phyloP scores from a whole-genome alignment of 2,329 filamentous ascomycete species.

The Cladosporium oxysporum region DNA sequence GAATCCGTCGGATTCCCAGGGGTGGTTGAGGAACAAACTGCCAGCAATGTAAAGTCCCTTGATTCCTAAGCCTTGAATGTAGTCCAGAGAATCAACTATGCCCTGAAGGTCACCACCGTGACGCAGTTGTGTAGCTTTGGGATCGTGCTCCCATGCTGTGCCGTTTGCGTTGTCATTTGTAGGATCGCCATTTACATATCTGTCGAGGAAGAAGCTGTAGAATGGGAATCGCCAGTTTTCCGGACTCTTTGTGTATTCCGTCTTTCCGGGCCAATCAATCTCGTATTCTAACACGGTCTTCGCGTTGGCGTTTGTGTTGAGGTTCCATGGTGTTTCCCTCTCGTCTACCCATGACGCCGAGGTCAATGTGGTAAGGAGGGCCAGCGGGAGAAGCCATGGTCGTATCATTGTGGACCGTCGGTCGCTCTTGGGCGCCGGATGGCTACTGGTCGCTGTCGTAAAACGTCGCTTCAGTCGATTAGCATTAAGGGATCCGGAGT shows the following conservation, averaged over 20 bases:
- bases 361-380: slow-evolving; percentile 14
- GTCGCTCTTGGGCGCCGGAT: slow-evolving; percentile 18
- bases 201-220: slow-evolving; percentile 65
- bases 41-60: slow-evolving; percentile 64
- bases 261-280: slow-evolving; percentile 54
- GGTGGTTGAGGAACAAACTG: slow-evolving; percentile 64
- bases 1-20: slow-evolving; percentile 65
- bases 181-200: slow-evolving; percentile 66
- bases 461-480: slow-evolving; percentile 17
- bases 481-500: slow-evolving; percentile 12
- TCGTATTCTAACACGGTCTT: slow-evolving; percentile 59
- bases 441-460: slow-evolving; percentile 16
- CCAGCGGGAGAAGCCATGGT: slow-evolving; percentile 21
- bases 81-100: slow-evolving; percentile 62
- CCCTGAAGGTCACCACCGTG: slow-evolving; percentile 63
- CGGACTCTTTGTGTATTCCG: slow-evolving; percentile 57
- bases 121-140: slow-evolving; percentile 62
- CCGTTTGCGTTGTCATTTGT: slow-evolving; percentile 64
- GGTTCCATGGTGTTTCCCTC: slow-evolving; percentile 56
- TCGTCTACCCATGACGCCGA: slow-evolving; percentile 49
- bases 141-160: slow-evolving; percentile 62
- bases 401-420: slow-evolving; percentile 20
- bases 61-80: slow-evolving; percentile 65
- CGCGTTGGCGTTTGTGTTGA: slow-evolving; percentile 62
- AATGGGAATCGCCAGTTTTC: slow-evolving; percentile 66